These are phyloP conservation scores for Pyricularia sp. DNA, from an alignment of 2,329 filamentous ascomycete species.

Conservation along the genomic window DNA sequence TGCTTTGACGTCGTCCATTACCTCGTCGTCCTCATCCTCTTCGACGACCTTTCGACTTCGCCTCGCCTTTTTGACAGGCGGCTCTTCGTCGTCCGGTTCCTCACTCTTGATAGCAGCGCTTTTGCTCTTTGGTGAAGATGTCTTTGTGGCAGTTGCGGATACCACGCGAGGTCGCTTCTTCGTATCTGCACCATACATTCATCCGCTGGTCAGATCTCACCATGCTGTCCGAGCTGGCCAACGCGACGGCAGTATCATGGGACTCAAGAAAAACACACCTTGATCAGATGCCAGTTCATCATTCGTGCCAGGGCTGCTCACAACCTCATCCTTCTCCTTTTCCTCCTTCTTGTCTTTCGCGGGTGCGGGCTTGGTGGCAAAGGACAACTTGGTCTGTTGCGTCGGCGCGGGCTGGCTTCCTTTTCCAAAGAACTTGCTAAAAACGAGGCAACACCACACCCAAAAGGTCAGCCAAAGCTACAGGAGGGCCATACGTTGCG, in stretches of 20 bases:
- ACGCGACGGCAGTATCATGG: not conserved
- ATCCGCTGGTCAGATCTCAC: not conserved
- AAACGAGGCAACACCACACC: slow-evolving; percentile 3
- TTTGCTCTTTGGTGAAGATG: slow-evolving; percentile 9
- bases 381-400: slow-evolving; percentile 69
- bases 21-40: slow-evolving; percentile 37
- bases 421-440: slow-evolving; percentile 75
- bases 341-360: slow-evolving; percentile 9
- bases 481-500: not conserved
- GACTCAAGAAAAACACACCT: slow-evolving; percentile 17
- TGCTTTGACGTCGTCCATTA: slow-evolving; percentile 19
- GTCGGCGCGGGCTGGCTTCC: slow-evolving; percentile 44
- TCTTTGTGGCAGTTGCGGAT: slow-evolving; percentile 4
- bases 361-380: slow-evolving; percentile 42
- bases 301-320: slow-evolving; percentile 12
- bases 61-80: slow-evolving; percentile 44
- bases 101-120: slow-evolving; percentile 15
- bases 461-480: not conserved
- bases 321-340: slow-evolving; percentile 1
- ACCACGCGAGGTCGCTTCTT: slow-evolving; percentile 32
- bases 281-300: slow-evolving; percentile 25
- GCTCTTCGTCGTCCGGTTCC: slow-evolving; percentile 41
- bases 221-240: not conserved
- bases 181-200: slow-evolving; percentile 18
- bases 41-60: slow-evolving; percentile 33